phyloP scores from a whole-genome alignment of 345 rosid genomes.

The Bruguiera sexangula region DNA sequence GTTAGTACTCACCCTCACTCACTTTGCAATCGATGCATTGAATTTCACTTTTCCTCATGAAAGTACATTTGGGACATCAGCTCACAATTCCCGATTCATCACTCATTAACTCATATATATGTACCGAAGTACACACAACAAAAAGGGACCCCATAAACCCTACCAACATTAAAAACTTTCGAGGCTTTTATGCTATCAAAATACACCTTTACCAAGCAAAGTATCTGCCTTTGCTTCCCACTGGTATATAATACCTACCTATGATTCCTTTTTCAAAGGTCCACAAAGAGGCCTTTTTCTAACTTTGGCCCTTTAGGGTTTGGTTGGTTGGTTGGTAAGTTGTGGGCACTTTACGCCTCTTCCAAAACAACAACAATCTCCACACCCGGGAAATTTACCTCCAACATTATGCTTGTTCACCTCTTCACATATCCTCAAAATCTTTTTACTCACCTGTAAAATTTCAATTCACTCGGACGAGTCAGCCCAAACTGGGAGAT shows the following conservation, averaged over 20 bases:
- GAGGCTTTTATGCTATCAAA: neutral
- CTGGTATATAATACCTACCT: neutral
- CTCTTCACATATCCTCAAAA: neutral
- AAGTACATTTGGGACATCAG: no score
- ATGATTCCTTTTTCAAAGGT: neutral
- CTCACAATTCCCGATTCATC: no score
- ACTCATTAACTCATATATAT: neutral
- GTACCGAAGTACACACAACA: neutral
- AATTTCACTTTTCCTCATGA: no score
- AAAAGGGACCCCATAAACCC: neutral
- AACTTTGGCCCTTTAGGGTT: no score
- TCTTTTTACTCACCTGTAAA: neutral
- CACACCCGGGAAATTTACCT: neutral
- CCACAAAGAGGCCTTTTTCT: neutral
- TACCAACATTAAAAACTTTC: neutral
- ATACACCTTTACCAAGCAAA: neutral
- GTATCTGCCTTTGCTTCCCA: neutral
- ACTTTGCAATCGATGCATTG: no score
- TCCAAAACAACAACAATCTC: neutral
- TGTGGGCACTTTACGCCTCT: neutral
- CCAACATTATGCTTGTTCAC: neutral
- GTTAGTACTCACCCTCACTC: no score
- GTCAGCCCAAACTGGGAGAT: slow-evolving; percentile 1
- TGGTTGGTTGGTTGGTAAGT: no score
- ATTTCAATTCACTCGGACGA: neutral